phyloP scores from a whole-genome alignment of 2,329 filamentous ascomycete species.

The Allantophomopsis cytisporea region DNA sequence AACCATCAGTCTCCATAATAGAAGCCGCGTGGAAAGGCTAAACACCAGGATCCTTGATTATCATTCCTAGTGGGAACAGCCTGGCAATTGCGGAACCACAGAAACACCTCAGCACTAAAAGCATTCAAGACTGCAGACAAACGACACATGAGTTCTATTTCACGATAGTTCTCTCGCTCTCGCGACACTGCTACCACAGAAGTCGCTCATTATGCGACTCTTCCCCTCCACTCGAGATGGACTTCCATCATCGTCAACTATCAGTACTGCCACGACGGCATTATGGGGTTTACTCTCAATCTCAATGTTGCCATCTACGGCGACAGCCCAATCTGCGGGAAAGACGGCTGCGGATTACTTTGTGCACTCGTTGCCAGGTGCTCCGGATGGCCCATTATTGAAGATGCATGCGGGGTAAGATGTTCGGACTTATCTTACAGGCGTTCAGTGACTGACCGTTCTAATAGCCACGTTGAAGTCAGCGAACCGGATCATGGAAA shows the following conservation, averaged over 20 bases:
- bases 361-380: conserved; percentile 72
- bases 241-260: conserved; percentile 1
- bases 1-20: not conserved
- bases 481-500: conserved; percentile 77
- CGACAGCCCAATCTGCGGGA: conserved; percentile 20
- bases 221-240: conserved; percentile 6
- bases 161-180: not conserved
- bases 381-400: conserved; percentile 61
- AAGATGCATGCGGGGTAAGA: conserved; percentile 98
- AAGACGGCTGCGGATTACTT: conserved; percentile 77
- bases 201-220: conserved; percentile 13
- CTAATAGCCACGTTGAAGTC: conserved; percentile 74
- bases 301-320: conserved; percentile 25
- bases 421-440: conserved; percentile 2
- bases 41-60: not conserved
- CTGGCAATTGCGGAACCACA: not conserved
- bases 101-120: not conserved
- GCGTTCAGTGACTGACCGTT: conserved; percentile 4
- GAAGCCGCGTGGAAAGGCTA: not conserved
- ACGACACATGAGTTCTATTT: not conserved
- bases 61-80: not conserved
- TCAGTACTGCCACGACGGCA: conserved; percentile 6
- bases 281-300: conserved; percentile 24
- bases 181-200: not conserved
- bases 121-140: not conserved